These are phyloP conservation scores for Fusarium circinatum DNA, from an alignment of 2,329 filamentous ascomycete genomes.

Conservation along the genomic window DNA sequence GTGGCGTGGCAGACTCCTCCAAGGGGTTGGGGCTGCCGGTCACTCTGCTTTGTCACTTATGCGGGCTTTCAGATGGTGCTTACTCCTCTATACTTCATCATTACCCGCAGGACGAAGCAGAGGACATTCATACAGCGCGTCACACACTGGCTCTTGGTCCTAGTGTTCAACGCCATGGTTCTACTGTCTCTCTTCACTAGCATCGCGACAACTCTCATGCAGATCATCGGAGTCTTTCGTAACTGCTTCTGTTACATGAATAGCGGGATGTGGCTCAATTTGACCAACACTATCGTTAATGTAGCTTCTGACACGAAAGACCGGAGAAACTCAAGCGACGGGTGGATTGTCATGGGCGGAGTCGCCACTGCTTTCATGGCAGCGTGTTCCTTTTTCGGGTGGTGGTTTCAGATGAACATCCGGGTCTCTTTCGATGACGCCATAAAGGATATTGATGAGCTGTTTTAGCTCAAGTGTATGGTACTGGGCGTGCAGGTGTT, in stretches of 20 bases:
- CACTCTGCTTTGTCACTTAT: neutral
- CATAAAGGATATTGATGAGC: neutral
- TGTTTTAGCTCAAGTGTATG: neutral
- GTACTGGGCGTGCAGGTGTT: too few relatives aligned
- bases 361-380: neutral
- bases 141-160: neutral
- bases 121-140: neutral
- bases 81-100: neutral
- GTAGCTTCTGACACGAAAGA: neutral
- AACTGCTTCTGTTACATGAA: neutral
- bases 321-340: neutral
- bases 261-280: neutral
- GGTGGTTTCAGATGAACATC: neutral
- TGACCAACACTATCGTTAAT: neutral
- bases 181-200: neutral
- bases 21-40: neutral
- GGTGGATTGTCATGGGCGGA: neutral
- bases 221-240: neutral
- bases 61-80: neutral
- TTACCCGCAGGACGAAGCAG: fast-evolving
- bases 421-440: neutral
- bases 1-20: neutral
- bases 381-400: neutral
- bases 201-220: neutral
- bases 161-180: neutral